Evolutionary conservation across 371 early-diverging fungal species (phyloP).

Genomic region (Circinella minor): DNA sequence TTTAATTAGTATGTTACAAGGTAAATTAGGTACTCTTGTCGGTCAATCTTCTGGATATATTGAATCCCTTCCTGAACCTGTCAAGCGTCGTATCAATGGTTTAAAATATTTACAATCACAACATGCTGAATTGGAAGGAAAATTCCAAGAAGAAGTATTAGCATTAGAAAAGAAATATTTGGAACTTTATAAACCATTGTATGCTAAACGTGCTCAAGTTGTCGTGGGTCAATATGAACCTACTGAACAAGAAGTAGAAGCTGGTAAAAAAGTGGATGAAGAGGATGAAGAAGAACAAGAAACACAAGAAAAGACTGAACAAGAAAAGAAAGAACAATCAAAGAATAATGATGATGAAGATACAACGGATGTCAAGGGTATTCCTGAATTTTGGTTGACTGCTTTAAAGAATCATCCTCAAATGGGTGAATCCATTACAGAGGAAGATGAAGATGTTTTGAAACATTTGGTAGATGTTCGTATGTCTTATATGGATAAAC

Average conservation of each 20-base stretch:
- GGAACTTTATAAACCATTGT: constrained; percentile 83
- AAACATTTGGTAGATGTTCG: constrained; percentile 86
- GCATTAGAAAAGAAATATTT: constrained; percentile 95
- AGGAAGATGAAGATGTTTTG: constrained; percentile 86
- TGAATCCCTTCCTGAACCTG: constrained; percentile 72
- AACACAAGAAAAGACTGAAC: background rate
- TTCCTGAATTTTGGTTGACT: constrained; percentile 95
- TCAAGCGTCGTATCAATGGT: constrained; percentile 84
- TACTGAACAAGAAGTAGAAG: constrained; percentile 79
- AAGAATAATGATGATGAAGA: constrained; percentile 26
- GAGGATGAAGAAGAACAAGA: constrained; percentile 46
- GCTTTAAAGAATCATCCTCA: constrained; percentile 84
- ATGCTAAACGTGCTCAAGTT: constrained; percentile 83
- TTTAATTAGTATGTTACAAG: constrained; percentile 64
- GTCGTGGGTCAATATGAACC: constrained; percentile 86
- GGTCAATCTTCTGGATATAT: constrained; percentile 86
- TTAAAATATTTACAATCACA: constrained; percentile 85
- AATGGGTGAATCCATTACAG: constrained; percentile 83
- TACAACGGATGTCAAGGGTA: constrained; percentile 23
- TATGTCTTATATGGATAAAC: constrained; percentile 80
- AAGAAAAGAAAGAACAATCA: constrained; percentile 30
- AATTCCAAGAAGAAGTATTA: constrained; percentile 90
- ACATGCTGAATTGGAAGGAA: constrained; percentile 79
- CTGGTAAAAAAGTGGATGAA: constrained; percentile 67
- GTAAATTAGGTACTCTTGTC: constrained; percentile 74